Conservation (phyloP, 208 protist species). For the Acanthamoeba rhysodes region DNA sequence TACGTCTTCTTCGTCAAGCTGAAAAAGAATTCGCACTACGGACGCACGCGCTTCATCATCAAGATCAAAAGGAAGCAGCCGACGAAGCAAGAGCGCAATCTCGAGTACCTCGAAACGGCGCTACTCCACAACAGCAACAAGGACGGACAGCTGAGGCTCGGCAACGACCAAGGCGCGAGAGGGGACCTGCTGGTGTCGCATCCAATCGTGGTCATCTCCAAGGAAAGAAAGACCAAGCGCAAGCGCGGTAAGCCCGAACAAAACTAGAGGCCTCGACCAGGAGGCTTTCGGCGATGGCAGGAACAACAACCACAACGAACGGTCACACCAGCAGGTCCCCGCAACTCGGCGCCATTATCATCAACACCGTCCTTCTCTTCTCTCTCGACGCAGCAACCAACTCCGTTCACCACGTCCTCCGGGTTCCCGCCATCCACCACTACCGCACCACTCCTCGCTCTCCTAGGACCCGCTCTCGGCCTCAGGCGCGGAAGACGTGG, state of each 20-base stretch:
- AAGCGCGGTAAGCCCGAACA: constrained; percentile 29
- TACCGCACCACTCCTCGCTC: too few relatives aligned
- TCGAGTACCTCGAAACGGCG: constrained; percentile 55
- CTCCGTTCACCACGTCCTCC: too few relatives aligned
- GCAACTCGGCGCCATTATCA: too few relatives aligned
- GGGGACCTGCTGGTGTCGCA: constrained; percentile 51
- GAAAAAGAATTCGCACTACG: constrained; percentile 75
- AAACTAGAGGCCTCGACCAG: background rate
- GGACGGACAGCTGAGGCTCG: background rate
- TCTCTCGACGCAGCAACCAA: too few relatives aligned
- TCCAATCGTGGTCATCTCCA: constrained; percentile 75
- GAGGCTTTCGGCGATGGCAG: too few relatives aligned
- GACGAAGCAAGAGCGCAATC: background rate
- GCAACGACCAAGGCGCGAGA: background rate
- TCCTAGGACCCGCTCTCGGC: too few relatives aligned
- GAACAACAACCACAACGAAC: too few relatives aligned
- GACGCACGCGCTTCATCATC: constrained; percentile 72
- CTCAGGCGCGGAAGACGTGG: too few relatives aligned
- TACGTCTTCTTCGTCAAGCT: constrained; percentile 78
- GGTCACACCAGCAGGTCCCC: too few relatives aligned
- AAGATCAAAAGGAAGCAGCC: constrained; percentile 69
- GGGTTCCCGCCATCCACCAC: too few relatives aligned
- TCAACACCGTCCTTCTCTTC: too few relatives aligned
- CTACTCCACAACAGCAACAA: background rate
- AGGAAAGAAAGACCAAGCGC: constrained; percentile 75